These are phyloP conservation scores for Limnanthes douglasii DNA, from an alignment of 345 rosid species.

Conservation along the genomic window DNA sequence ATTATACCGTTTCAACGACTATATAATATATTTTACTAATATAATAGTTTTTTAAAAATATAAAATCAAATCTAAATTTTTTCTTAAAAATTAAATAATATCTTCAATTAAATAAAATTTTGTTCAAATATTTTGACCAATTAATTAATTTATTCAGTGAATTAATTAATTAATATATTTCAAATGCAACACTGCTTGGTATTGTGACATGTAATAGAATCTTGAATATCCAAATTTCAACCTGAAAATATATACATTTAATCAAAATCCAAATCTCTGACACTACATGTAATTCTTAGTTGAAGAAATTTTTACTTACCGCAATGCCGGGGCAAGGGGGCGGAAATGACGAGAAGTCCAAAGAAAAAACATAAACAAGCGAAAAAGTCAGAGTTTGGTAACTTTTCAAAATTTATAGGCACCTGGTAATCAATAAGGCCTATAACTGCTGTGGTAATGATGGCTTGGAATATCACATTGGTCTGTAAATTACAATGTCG, in stretches of 20 bases:
- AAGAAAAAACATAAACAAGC: conserved; percentile 78
- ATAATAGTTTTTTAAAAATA: too few relatives aligned
- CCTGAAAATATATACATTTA: conserved; percentile 55
- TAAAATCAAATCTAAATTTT: too few relatives aligned
- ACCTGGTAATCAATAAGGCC: conserved; percentile 76
- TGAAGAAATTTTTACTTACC: conserved; percentile 22
- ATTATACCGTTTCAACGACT: too few relatives aligned
- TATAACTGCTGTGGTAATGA: conserved; percentile 82
- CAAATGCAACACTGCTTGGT: conserved; percentile 62
- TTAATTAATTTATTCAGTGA: too few relatives aligned
- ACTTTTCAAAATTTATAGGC: conserved; percentile 70
- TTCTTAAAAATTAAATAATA: too few relatives aligned
- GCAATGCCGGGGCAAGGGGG: conserved; percentile 82
- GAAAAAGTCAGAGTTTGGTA: conserved; percentile 86
- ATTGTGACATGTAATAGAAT: conserved; percentile 74
- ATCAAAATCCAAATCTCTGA: conserved; percentile 12
- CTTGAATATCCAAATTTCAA: conserved; percentile 79
- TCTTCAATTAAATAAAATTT: too few relatives aligned
- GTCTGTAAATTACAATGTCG: conserved; percentile 85
- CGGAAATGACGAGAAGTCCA: conserved; percentile 90
- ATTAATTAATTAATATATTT: too few relatives aligned
- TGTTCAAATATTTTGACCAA: too few relatives aligned
- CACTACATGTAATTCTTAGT: not conserved
- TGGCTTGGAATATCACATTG: conserved; percentile 68
- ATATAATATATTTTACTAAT: too few relatives aligned